Percentiles rank a stretch among this genome's conserved stretches.
Conservation (phyloP, 2,329 filamentous ascomycete species). For the Calonectria hongkongensis region DNA sequence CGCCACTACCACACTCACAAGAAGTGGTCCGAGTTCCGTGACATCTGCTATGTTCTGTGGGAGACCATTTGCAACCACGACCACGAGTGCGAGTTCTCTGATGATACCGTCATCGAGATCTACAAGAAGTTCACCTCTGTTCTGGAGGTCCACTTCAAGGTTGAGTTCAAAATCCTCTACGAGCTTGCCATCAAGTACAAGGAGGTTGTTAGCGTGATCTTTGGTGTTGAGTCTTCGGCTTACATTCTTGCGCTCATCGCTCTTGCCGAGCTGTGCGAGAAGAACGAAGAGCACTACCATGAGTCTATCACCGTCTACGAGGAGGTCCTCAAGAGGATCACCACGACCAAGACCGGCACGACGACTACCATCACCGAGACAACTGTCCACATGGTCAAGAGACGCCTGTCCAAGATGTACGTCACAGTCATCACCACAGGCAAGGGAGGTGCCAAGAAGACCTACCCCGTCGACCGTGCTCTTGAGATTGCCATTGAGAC, state of each 20-base stretch:
- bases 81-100: slow-evolving; percentile 60
- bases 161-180: slow-evolving; percentile 63
- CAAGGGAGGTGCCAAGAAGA: slow-evolving; percentile 57
- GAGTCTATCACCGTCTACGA: slow-evolving; percentile 68
- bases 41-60: slow-evolving; percentile 68
- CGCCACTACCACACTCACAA: slow-evolving; percentile 65
- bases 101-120: slow-evolving; percentile 64
- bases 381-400: slow-evolving; percentile 67
- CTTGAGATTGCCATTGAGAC: slow-evolving; percentile 61
- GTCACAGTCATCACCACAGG: slow-evolving; percentile 61
- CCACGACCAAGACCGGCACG: slow-evolving; percentile 58
- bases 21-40: slow-evolving; percentile 67
- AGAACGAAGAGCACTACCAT: slow-evolving; percentile 63
- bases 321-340: slow-evolving; percentile 63
- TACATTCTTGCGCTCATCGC: slow-evolving; percentile 59
- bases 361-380: slow-evolving; percentile 55
- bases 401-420: slow-evolving; percentile 69
- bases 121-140: slow-evolving; percentile 67
- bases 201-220: slow-evolving; percentile 64
- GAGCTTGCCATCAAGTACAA: slow-evolving; percentile 69
- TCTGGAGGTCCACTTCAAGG: slow-evolving; percentile 65
- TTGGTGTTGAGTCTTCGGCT: slow-evolving; percentile 55
- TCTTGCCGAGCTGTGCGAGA: slow-evolving; percentile 68
- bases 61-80: slow-evolving; percentile 61
- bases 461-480: slow-evolving; percentile 60